Base-by-base conservation (phyloP, 169 alveolate genomes). In the Neospora caninum region DNA sequence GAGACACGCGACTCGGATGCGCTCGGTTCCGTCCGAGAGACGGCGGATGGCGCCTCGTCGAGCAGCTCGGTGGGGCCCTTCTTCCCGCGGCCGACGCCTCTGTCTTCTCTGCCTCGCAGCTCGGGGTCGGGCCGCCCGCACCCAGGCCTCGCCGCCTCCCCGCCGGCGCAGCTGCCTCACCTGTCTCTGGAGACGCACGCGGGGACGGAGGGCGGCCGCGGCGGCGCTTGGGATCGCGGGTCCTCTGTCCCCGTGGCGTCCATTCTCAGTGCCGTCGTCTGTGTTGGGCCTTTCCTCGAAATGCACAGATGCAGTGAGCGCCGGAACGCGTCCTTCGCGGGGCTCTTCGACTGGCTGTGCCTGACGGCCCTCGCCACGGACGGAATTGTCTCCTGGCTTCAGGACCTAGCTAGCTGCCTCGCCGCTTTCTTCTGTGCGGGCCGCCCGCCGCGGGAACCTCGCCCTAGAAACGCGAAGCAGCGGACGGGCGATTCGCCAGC, bases 201-300 rank as follows among this genome's bases (percentile, higher is more conserved):
- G 31, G 27, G 7, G 64, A 16, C 83, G 42, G 83, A 31, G 42
- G 45, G 45, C 86, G 45, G 45, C 29, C 45, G 10, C 27, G 45
- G 49, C 49, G 34, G 73, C 25, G 73, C 4, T 29, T 16, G 31
- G 39, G 86, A n/a, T 13, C 73, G 34, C 4, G 73, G 73, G 0
- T 9, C 20, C 73, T 64, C 73, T 13, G n/a, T 64, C 58, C 58
- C 58, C 58, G 39, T 69, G 20, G 86, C 49, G 45, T n/a, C 86
- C 27, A 38, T 78, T 22, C 39, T 78, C 29, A 78, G 86, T 16
- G 86, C 86, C 22, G 86, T 38, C 45, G 86, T 78, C 45, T 78
- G 86, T n/a, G 86, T 78, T 1, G 39, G 86, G 39, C 86, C 86
- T 38, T n/a, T 78, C 39, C 86, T 78, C 39, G 86, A 78, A 20